Base-by-base conservation (phyloP, 108 stramenopile genomes). In the Cyclostephanos tholiformis region DNA sequence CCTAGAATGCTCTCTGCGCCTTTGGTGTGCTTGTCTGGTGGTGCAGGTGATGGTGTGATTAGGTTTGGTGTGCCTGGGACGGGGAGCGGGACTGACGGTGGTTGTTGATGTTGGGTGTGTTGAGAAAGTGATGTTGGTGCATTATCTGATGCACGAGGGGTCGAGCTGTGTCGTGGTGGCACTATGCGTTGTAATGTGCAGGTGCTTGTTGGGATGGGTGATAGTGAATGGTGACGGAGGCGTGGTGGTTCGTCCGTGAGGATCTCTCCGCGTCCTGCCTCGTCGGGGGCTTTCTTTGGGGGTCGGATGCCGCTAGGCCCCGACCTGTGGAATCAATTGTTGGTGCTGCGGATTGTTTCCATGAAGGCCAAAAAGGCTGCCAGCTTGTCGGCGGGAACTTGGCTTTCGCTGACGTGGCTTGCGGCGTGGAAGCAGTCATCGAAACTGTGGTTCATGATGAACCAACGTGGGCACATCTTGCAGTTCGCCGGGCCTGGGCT, bases 301-400 rank as follows among this genome's bases (percentile, higher is more conserved):
- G 64, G 64, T 22, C 64, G 44, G 64, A 12, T 2, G 26, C 64
- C 48, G 64, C 64, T 65, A 65, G 36, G 44, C 44, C 64, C 43
- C 43, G 44, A 19, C 43, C 64, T 4, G 55, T 11, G 23, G 2
- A 20, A 2, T 56, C 55, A 56, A 23, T 44, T 43, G 44, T 16
- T 36, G 11, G 13, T 13, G 43, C 64, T 20, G 32, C 4, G 32
- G 64, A 16, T 36, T 12, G 44, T 48, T 11, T 3, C 22, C 43
- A 43, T 11, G 41, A 20, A 65, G 0, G 55, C 12, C 22, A 2
- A 12, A 5, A 56, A 56, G 23, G n/a, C 55, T 1, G n/a, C 25
- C 22, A 23, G 2, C 23, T 56, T 56, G 11, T 56, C 55, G 23
- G 55, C 22, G 2, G 55, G 55, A 5, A 56, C 55, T 3, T 65